Percentiles rank a stretch among this genome's conserved stretches.
Evolutionary conservation across 306 rosid genomes (phyloP).

Genomic region (Prunus kanzakura): DNA sequence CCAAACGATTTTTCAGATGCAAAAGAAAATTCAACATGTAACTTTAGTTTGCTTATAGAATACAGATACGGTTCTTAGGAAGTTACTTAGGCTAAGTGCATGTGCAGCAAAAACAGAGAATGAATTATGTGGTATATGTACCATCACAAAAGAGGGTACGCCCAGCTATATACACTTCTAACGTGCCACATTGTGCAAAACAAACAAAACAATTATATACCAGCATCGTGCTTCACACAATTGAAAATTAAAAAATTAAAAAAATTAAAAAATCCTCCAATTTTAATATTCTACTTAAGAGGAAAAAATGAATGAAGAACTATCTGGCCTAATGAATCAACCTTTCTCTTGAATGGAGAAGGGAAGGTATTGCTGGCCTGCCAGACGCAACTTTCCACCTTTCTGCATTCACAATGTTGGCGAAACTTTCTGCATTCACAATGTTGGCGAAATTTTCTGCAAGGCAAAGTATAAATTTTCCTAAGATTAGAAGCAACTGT

Average conservation of each 20-base stretch:
- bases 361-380: not conserved
- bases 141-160: not conserved
- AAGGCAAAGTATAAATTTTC: not conserved
- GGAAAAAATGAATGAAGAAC: not conserved
- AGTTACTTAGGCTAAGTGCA: not conserved
- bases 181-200: not conserved
- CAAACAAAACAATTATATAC: not conserved
- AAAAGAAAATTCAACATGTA: not conserved
- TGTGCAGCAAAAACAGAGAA: not conserved
- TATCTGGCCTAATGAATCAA: not conserved
- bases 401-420: not conserved
- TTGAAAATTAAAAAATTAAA: no score
- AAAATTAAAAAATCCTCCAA: not conserved
- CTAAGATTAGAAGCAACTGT: not conserved
- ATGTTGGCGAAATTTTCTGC: not conserved
- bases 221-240: not conserved
- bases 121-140: not conserved
- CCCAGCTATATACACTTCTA: no score
- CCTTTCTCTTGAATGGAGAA: not conserved
- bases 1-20: not conserved
- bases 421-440: not conserved
- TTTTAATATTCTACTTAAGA: not conserved
- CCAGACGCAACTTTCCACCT: not conserved
- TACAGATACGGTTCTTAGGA: not conserved
- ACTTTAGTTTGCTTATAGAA: not conserved